A percentile compares a stretch with the other conserved stretches of the same genome.
These are phyloP conservation scores for Baudoinia panamericana DNA, from an alignment of 495 filamentous ascomycete genomes.

Conservation along the genomic window DNA sequence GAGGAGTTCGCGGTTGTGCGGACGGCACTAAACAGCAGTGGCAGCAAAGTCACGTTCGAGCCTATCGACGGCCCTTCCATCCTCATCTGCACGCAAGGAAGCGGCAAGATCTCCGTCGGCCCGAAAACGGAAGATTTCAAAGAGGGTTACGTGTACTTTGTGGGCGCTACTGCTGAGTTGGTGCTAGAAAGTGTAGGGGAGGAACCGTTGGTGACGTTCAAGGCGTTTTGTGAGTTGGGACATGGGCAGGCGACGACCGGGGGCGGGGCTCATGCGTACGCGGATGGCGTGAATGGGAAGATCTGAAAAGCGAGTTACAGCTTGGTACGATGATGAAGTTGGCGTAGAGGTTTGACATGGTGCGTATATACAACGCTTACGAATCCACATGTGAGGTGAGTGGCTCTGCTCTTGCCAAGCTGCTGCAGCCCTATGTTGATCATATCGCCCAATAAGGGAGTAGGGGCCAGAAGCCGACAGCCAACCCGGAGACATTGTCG, in stretches of 20 bases:
- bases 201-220: slow-evolving; percentile 72
- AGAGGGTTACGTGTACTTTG: slow-evolving; percentile 79
- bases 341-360: no score
- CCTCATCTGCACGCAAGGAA: slow-evolving; percentile 72
- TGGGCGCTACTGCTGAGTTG: slow-evolving; percentile 79
- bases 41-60: slow-evolving; percentile 75
- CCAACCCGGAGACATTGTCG: no score
- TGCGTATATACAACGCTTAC: no score
- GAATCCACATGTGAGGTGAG: no score
- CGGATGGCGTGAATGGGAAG: slow-evolving; percentile 8
- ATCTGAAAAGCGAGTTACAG: no score
- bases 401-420: no score
- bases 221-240: slow-evolving; percentile 90
- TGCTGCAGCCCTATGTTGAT: no score
- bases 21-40: slow-evolving; percentile 54
- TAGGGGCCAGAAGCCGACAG: no score
- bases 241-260: no score
- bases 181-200: slow-evolving; percentile 55
- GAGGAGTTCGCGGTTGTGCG: slow-evolving; percentile 90
- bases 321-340: no score
- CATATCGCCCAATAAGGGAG: no score
- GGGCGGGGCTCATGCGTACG: slow-evolving; percentile 36
- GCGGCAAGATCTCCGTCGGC: slow-evolving; percentile 73
- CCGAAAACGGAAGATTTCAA: slow-evolving; percentile 57
- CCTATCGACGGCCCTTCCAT: slow-evolving; percentile 80